Percentiles rank a stretch among this genome's conserved stretches.
Conservation (phyloP, 163 green algal species). For the Prototheca cutis region DNA sequence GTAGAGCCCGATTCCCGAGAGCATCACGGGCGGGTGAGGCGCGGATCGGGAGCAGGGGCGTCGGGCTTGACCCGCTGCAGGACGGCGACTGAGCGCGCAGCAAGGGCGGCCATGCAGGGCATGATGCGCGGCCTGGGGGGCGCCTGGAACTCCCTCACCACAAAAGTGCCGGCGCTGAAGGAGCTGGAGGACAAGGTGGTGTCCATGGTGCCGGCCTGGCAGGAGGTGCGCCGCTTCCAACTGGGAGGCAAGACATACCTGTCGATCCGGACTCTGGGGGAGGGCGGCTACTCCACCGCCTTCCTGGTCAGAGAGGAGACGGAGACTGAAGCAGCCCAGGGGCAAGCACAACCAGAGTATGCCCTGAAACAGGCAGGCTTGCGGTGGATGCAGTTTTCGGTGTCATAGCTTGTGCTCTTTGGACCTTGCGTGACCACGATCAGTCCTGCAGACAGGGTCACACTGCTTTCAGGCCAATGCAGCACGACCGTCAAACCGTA, state of each 20-base stretch:
- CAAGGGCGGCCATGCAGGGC: neutral
- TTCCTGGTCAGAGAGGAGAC: slow-evolving; percentile 54
- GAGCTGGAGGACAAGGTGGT: neutral
- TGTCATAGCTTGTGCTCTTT: too few relatives aligned
- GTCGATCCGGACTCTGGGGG: slow-evolving; percentile 43
- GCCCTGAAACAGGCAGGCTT: slow-evolving; percentile 64
- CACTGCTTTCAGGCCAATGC: neutral
- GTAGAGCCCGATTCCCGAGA: too few relatives aligned
- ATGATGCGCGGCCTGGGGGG: neutral
- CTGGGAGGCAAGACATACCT: slow-evolving; percentile 7
- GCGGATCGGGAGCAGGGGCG: too few relatives aligned
- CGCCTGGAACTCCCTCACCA: neutral
- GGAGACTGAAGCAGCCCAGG: slow-evolving; percentile 9
- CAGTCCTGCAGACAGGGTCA: too few relatives aligned
- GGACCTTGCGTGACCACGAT: too few relatives aligned
- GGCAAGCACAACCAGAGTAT: slow-evolving; percentile 6
- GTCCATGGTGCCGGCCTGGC: neutral
- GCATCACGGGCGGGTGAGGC: too few relatives aligned
- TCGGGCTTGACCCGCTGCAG: too few relatives aligned
- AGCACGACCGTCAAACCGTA: neutral
- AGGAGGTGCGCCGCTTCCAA: neutral
- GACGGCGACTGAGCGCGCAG: too few relatives aligned
- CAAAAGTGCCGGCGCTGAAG: neutral
- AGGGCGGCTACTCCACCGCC: slow-evolving; percentile 78
- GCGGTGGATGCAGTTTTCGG: too few relatives aligned